Percentiles rank a stretch among this genome's conserved stretches.
Conservation (phyloP, 129 eudicot genomes). For the Arctium lappa region DNA sequence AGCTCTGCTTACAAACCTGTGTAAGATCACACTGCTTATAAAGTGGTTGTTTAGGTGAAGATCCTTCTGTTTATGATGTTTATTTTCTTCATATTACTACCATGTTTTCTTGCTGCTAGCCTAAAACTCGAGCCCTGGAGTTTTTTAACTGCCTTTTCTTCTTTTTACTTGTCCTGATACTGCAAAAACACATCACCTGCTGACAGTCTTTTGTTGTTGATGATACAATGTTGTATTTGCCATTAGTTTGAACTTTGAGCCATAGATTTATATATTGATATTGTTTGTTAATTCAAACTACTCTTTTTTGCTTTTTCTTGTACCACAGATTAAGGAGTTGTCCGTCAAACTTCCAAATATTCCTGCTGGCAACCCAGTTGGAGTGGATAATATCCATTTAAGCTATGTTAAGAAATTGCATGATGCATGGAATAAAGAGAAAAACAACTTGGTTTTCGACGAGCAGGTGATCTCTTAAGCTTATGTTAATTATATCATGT, state of each 20-base stretch:
- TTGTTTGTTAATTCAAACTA: not conserved
- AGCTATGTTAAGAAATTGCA: conserved; percentile 60
- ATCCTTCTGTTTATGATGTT: not conserved
- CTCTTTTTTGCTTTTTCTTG: not conserved
- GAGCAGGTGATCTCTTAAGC: conserved; percentile 53
- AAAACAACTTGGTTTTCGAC: conserved; percentile 55
- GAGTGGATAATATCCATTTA: conserved; percentile 34
- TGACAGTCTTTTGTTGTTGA: not conserved
- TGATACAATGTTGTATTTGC: not conserved
- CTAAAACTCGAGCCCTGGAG: not conserved
- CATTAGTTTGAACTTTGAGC: not conserved
- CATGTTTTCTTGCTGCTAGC: not conserved
- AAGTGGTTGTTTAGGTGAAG: not conserved
- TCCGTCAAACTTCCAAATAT: conserved; percentile 31
- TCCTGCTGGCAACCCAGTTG: conserved; percentile 41
- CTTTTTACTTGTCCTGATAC: not conserved
- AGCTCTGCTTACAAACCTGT: not conserved
- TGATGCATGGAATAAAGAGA: conserved; percentile 51
- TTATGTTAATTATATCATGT: not conserved
- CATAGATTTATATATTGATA: not conserved
- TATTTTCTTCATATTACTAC: not conserved
- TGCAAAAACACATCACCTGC: not conserved
- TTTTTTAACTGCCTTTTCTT: not conserved
- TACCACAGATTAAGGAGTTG: conserved; percentile 39
- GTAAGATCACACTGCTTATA: not conserved